Evolutionary conservation across 2,329 filamentous ascomycete species (phyloP), one percentile per base, ranked within the genome.

Genomic region (Blastomyces silverae): DNA sequence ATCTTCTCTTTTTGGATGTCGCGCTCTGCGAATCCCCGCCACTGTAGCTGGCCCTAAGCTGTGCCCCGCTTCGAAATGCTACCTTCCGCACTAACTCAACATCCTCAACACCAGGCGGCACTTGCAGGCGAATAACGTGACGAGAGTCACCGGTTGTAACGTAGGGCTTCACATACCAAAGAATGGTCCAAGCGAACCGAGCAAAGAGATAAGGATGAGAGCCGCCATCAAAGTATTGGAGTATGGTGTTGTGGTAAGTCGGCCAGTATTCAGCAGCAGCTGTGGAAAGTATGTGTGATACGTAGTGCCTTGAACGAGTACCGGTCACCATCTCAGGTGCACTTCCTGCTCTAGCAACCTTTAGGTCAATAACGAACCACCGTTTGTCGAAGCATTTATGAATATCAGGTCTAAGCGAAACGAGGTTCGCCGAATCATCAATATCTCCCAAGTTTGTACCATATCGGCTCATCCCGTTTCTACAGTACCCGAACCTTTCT

Each of bases 211-310:
- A 64, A 34, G 42, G 39, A 61, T 7, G 42, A 20, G 39, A 61
- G 5, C 15, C 17, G 8, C 15, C 3, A 11, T 28, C 28, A 42
- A 64, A 25, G 42, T 46, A n/a, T 52, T 61, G 63, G 42, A 64
- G 39, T n/a, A 64, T 22, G 22, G 48, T 52, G 25, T 64, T 64
- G 34, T 61, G 44, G 7, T 61, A 52, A 0, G 56, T 52, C 13
- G 55, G 55, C 63, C 63, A 64, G 56, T 50, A 61, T 61, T 64
- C 63, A 37, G 63, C 63, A n/a, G 42, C 63, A 25, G 25, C 20
- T 15, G 7, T 53, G n/a, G 22, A 58, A 44, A 64, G 56, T 37
- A 61, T 64, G 44, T 61, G 63, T 53, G 56, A 57, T 37, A 64
- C 42, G 20, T 64, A 61, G 28, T 28, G 28, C n/a, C 28, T 6